A percentile compares a stretch with the other conserved stretches of the same genome.
Evolutionary conservation across 306 rosid species (phyloP).

Genomic region (Spatholobus suberectus): DNA sequence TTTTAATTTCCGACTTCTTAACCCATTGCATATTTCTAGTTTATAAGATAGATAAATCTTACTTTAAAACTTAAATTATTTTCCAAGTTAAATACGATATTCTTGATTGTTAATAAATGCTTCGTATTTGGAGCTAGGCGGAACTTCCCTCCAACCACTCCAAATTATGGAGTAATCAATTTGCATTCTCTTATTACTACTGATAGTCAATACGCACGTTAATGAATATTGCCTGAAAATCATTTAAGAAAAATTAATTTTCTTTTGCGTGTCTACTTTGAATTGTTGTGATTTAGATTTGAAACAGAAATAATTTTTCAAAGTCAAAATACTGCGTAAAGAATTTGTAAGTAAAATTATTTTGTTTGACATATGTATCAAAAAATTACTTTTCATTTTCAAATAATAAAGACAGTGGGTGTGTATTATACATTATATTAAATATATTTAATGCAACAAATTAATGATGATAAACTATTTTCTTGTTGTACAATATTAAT

Average conservation of each 20-base stretch:
- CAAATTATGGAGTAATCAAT: background rate
- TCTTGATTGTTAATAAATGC: background rate
- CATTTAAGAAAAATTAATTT: background rate
- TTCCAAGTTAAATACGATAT: background rate
- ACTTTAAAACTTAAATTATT: background rate
- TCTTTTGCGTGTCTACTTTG: background rate
- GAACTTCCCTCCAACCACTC: background rate
- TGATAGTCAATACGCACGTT: background rate
- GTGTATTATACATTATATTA: constrained; percentile 1
- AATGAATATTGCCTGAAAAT: background rate
- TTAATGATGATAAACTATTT: background rate
- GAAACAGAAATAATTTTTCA: no score
- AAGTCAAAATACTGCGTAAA: background rate
- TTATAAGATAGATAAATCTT: background rate
- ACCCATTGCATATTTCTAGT: background rate
- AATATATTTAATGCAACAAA: background rate
- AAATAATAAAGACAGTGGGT: constrained; percentile 1
- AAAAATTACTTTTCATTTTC: background rate
- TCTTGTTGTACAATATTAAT: background rate
- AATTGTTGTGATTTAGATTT: background rate
- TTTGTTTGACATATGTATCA: background rate
- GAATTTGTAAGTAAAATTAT: background rate
- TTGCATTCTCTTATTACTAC: background rate
- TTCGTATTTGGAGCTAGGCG: background rate
- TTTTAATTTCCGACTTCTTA: background rate